Evolutionary conservation across 768 basidiomycete species (phyloP), one percentile per base, ranked within the genome.

Genomic region (Boletus sp.): DNA sequence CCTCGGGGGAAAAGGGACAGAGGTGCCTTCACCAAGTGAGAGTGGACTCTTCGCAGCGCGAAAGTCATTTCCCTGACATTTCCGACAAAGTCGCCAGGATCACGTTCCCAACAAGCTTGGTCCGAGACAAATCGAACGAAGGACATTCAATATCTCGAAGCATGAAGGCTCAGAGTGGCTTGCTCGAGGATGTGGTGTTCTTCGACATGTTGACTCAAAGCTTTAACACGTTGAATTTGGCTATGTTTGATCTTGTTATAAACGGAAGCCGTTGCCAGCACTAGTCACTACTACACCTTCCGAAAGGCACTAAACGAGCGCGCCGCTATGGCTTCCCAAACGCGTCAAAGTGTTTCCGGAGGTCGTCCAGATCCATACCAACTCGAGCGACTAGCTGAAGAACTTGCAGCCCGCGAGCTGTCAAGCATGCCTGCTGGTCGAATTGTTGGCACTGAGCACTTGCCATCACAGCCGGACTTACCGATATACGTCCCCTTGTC

Each of bases 401-500:
- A 91, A 64, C 83, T 90, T 17, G 85, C 72, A 18, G 74, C 66
- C 8, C 80, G 86, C 49, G 86, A 89, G 67, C 67, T 72, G 2
- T 63, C 69, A 5, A 59, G 63, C 45, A n/a, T 60, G n/a, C 56
- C 63, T 37, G 7, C 36, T 11, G 32, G 50, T 37, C 55, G 46
- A 50, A 39, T 46, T 33, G 55, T 51, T 48, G 53, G 45, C 29
- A 51, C 28, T 49, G 61, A 66, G 11, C 56, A 53, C 41, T 44
- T 46, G 10, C 40, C 52, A 46, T 28, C 30, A 18, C 63, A 64
- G 37, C 78, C 78, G 59, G 80, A 84, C 61, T 77, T 91, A 24
- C 89, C 88, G 17, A 74, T 80, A 59, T 82, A 82, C 68, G 67
- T 79, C 7, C 91, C 94, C 47, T 80, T 98, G 50, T 86, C 92